A percentile compares a stretch with the other conserved stretches of the same genome.
Evolutionary conservation across 371 early-diverging fungal species (phyloP).

Genomic region (Mortierella sp.): DNA sequence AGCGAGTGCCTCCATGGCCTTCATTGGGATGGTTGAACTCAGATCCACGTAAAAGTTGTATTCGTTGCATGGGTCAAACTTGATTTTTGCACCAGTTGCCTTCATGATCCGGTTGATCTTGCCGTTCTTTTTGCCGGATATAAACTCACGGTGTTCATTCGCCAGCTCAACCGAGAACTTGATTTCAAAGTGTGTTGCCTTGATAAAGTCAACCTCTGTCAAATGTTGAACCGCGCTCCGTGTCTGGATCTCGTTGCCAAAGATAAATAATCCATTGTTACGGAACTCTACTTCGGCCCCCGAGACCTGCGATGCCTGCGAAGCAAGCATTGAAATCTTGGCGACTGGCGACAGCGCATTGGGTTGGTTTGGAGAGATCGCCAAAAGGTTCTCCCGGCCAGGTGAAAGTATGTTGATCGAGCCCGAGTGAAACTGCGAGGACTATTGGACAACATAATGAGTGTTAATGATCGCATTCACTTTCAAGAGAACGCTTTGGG

Average conservation of each 20-base stretch:
- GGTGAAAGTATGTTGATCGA: constrained; percentile 42
- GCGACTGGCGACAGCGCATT: constrained; percentile 47
- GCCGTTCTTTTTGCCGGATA: constrained; percentile 95
- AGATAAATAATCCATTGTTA: constrained; percentile 47
- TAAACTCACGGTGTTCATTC: constrained; percentile 89
- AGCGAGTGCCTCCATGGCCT: constrained; percentile 74
- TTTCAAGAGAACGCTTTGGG: background rate
- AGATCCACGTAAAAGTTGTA: constrained; percentile 84
- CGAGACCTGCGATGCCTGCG: constrained; percentile 63
- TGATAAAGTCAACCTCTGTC: constrained; percentile 37
- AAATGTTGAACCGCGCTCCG: constrained; percentile 38
- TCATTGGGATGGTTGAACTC: constrained; percentile 62
- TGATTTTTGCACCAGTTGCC: constrained; percentile 73
- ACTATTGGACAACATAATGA: constrained; percentile 8
- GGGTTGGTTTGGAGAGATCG: constrained; percentile 23
- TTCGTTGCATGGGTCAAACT: constrained; percentile 70
- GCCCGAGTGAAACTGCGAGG: constrained; percentile 50
- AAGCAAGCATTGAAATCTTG: constrained; percentile 59
- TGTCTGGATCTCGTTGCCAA: constrained; percentile 36
- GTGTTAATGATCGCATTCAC: background rate
- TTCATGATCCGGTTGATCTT: constrained; percentile 94
- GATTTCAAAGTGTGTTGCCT: constrained; percentile 42
- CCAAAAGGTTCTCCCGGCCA: constrained; percentile 30
- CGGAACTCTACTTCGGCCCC: constrained; percentile 66
- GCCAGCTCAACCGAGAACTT: constrained; percentile 73